A percentile compares a stretch with the other conserved stretches of the same genome.
Evolutionary conservation across 1,139 yeast species (phyloP).

Genomic region (Spathaspora sp.): DNA sequence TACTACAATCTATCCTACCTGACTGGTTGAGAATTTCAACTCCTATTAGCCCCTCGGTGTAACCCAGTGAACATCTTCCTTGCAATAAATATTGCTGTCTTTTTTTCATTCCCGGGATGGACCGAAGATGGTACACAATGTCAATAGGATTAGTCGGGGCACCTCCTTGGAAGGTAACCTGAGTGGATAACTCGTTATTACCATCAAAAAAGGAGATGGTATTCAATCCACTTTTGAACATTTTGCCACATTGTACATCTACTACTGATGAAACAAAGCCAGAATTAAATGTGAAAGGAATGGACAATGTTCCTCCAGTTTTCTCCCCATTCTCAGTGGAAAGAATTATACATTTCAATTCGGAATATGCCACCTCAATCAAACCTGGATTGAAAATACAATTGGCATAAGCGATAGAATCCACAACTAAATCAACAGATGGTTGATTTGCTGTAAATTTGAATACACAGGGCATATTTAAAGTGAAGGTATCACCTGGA

Average conservation of each 20-base stretch:
- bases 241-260: slow-evolving; percentile 18
- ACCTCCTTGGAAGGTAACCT: slow-evolving; percentile 15
- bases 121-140: slow-evolving; percentile 11
- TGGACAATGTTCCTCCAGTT: slow-evolving; percentile 18
- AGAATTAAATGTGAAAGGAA: slow-evolving; percentile 25
- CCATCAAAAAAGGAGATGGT: slow-evolving; percentile 29
- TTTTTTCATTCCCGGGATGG: slow-evolving; percentile 17
- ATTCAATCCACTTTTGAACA: slow-evolving; percentile 21
- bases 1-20: slow-evolving; percentile 21
- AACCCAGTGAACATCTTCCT: slow-evolving; percentile 24
- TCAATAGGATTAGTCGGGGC: neutral
- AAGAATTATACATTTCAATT: slow-evolving; percentile 25
- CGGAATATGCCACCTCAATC: slow-evolving; percentile 17
- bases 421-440: slow-evolving; percentile 19
- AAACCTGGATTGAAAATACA: slow-evolving; percentile 27
- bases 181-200: slow-evolving; percentile 15
- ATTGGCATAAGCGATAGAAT: slow-evolving; percentile 21
- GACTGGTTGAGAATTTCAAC: slow-evolving; percentile 9
- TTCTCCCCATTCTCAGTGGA: slow-evolving; percentile 15
- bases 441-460: slow-evolving; percentile 23
- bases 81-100: slow-evolving; percentile 20
- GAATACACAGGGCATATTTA: slow-evolving; percentile 31
- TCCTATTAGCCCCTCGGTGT: slow-evolving; percentile 24
- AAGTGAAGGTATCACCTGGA: slow-evolving; percentile 35
- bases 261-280: slow-evolving; percentile 19